phyloP scores from a whole-genome alignment of 2,329 filamentous ascomycete species.

The Neophaeococcomyces aloes region DNA sequence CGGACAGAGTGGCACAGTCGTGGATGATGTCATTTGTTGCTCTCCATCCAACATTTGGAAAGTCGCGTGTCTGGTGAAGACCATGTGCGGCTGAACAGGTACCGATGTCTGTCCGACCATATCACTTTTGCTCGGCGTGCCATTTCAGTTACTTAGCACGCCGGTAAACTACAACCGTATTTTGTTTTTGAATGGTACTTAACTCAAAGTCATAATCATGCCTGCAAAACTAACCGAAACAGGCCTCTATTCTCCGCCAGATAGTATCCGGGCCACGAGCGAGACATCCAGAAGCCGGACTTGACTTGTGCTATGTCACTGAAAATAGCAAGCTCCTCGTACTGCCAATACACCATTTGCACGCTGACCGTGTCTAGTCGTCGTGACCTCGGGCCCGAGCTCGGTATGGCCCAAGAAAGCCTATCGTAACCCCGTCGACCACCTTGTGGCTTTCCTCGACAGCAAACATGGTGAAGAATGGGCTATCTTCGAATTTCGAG shows the following conservation, averaged over 20 bases:
- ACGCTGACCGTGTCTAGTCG: slow-evolving; percentile 31
- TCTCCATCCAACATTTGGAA: too few species aligned
- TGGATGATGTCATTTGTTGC: too few species aligned
- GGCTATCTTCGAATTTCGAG: slow-evolving; percentile 97
- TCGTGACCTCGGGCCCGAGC: slow-evolving; percentile 73
- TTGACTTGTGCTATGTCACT: slow-evolving; percentile 94
- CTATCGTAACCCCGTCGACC: slow-evolving; percentile 86
- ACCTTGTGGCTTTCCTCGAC: slow-evolving; percentile 80
- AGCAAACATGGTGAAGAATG: slow-evolving; percentile 71
- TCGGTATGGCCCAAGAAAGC: slow-evolving; percentile 81
- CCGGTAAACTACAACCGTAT: background rate
- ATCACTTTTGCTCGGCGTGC: background rate
- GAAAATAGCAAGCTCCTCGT: slow-evolving; percentile 46
- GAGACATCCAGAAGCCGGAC: slow-evolving; percentile 72
- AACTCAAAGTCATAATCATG: background rate
- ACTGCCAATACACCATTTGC: slow-evolving; percentile 1
- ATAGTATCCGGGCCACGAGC: slow-evolving; percentile 81
- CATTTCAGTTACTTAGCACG: background rate
- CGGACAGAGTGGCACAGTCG: background rate
- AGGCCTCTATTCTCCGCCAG: slow-evolving; percentile 72
- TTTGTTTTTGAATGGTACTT: background rate
- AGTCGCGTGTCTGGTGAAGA: too few species aligned
- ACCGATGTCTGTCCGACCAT: background rate
- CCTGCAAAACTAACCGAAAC: slow-evolving; percentile 1
- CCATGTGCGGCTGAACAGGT: too few species aligned